phyloP scores from a whole-genome alignment of 1,139 yeast species.

The Blastobotrys apis region DNA sequence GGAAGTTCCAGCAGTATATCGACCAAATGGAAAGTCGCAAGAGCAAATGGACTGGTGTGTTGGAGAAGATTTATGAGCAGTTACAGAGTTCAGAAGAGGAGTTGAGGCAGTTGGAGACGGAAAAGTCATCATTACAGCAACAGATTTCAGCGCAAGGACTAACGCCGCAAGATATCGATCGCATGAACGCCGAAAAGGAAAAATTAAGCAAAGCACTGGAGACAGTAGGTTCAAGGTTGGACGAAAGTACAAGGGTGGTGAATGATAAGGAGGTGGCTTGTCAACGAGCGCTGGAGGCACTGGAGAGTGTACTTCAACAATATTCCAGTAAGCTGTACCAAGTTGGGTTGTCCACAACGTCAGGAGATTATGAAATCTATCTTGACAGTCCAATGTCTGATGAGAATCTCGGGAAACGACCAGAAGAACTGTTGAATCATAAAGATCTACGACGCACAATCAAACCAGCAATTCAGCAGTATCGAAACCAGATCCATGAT shows the following conservation, averaged over 20 bases:
- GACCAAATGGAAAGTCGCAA: conserved; percentile 62
- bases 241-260: conserved; percentile 36
- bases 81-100: conserved; percentile 46
- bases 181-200: conserved; percentile 58
- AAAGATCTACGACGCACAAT: conserved; percentile 37
- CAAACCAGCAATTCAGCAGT: conserved; percentile 40
- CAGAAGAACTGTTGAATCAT: conserved; percentile 39
- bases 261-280: conserved; percentile 48
- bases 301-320: conserved; percentile 50
- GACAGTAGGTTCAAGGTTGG: conserved; percentile 43
- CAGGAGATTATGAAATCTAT: conserved; percentile 33
- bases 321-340: conserved; percentile 55
- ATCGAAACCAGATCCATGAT: conserved; percentile 47
- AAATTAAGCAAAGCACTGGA: conserved; percentile 56
- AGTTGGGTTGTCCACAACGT: conserved; percentile 36
- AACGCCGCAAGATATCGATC: conserved; percentile 58
- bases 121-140: conserved; percentile 45
- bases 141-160: conserved; percentile 53
- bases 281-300: conserved; percentile 45
- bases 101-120: conserved; percentile 42
- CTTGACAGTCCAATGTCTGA: conserved; percentile 33
- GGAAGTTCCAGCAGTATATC: conserved; percentile 66
- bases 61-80: conserved; percentile 54
- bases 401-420: conserved; percentile 42
- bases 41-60: conserved; percentile 56